These are phyloP conservation scores for Pseudonitzschia pungens DNA, from an alignment of 108 stramenopile species.

Conservation along the genomic window DNA sequence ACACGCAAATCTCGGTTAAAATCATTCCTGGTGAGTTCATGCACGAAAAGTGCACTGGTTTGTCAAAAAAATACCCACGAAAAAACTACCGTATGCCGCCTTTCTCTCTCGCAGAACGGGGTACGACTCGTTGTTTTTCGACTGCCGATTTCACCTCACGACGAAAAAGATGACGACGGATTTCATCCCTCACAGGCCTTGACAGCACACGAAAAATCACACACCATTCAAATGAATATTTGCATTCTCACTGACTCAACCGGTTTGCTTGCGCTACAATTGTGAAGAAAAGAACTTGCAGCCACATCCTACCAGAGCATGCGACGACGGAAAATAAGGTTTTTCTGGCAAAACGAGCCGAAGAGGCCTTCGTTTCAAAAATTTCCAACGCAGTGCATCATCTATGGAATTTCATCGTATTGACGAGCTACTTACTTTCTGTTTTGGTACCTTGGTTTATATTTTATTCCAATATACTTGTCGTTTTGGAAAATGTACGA, in stretches of 20 bases:
- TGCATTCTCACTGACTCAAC: neutral
- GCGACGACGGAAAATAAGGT: slow-evolving; percentile 1
- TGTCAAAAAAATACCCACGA: neutral
- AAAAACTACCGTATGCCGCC: neutral
- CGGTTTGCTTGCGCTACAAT: neutral
- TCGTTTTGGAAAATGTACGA: slow-evolving; percentile 11
- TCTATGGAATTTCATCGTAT: neutral
- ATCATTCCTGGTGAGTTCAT: neutral
- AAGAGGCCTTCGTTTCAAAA: neutral
- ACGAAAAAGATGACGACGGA: slow-evolving; percentile 9
- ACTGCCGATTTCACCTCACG: slow-evolving; percentile 12
- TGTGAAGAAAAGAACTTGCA: neutral
- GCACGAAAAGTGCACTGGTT: neutral
- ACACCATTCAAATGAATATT: neutral
- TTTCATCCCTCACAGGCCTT: neutral
- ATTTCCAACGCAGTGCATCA: neutral
- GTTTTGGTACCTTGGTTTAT: neutral
- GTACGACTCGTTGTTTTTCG: slow-evolving; percentile 8
- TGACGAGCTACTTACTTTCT: slow-evolving; percentile 1
- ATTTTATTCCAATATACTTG: slow-evolving; percentile 7
- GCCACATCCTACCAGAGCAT: neutral
- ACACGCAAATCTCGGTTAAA: slow-evolving; percentile 6
- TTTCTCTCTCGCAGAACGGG: neutral
- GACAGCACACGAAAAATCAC: neutral
- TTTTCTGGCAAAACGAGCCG: slow-evolving; percentile 3